Conservation (phyloP, 306 rosid genomes). For the Citrullus amarus region DNA sequence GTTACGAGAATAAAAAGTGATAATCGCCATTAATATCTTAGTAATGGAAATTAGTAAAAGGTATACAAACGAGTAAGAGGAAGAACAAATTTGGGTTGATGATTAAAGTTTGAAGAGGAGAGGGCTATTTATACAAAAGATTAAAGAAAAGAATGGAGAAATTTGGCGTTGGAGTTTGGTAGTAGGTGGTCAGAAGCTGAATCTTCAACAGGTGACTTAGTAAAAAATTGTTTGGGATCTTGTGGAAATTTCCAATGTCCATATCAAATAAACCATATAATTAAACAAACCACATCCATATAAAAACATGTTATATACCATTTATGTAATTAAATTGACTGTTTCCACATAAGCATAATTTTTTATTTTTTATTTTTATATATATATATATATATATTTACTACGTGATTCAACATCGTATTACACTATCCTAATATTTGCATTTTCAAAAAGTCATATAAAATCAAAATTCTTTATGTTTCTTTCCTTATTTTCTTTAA, state of each 20-base stretch:
- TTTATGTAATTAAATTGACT: too few relatives aligned
- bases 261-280: too few relatives aligned
- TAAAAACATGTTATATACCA: too few relatives aligned
- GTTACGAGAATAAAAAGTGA: background rate
- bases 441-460: too few relatives aligned
- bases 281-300: too few relatives aligned
- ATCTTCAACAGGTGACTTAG: background rate
- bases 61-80: background rate
- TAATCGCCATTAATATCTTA: background rate
- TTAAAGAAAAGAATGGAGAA: background rate
- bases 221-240: background rate
- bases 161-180: background rate
- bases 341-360: too few relatives aligned
- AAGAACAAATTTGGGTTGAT: background rate
- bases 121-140: background rate
- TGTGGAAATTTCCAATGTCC: background rate
- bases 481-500: too few relatives aligned
- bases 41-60: background rate
- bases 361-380: too few relatives aligned
- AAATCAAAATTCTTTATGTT: too few relatives aligned
- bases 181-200: background rate
- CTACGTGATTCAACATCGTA: too few relatives aligned
- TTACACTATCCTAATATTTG: too few relatives aligned
- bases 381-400: too few relatives aligned
- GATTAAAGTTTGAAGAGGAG: background rate